Base-by-base conservation (phyloP, 768 basidiomycete species). In the Mycena maculata region DNA sequence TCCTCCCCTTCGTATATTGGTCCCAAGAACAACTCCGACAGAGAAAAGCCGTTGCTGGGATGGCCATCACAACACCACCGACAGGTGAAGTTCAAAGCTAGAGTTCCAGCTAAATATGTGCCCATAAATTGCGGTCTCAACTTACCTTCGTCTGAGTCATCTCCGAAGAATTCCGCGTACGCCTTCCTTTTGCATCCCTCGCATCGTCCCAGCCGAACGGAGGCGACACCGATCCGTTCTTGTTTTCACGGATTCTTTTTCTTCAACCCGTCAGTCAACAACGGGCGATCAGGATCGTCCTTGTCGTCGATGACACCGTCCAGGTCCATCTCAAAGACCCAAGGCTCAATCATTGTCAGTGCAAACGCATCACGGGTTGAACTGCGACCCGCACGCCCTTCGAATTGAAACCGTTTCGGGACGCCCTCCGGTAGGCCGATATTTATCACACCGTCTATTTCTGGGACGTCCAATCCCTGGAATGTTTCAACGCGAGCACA, bases 31-130 rank as follows among this genome's bases (percentile, higher is more conserved):
- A 59, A n/a, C 20, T 25, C 30, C 6, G 23, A 18, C 22, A 59
- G 39, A 13, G 44, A 45, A 22, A 59, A 59, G 1, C 28, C 41
- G 28, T 59, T 59, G 3, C 16, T n/a, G 2, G 45, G 44, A 36
- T 59, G 57, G 15, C 42, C 44, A 22, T 59, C 57, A 18, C 57
- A 59, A 42, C 57, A 59, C 57, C 57, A 59, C n/a, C n/a, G 42
- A 4, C 57, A 45, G 6, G 57, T 59, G 20, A 47, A 59, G 3
- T 45, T 20, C 5, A 59, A 15, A 5, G 57, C 57, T 59, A 20
- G n/a, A 6, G 18, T 7, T 15, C 23, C 16, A 41, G 4, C 23
- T 3, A 4, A 7, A 42, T 9, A 28, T 9, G 9, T n/a, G n/a
- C n/a, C n/a, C n/a, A n/a, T n/a, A n/a, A n/a, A n/a, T n/a, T n/a